Conservation (phyloP, 805 yeast species). For the Lachancea dasiensis region DNA sequence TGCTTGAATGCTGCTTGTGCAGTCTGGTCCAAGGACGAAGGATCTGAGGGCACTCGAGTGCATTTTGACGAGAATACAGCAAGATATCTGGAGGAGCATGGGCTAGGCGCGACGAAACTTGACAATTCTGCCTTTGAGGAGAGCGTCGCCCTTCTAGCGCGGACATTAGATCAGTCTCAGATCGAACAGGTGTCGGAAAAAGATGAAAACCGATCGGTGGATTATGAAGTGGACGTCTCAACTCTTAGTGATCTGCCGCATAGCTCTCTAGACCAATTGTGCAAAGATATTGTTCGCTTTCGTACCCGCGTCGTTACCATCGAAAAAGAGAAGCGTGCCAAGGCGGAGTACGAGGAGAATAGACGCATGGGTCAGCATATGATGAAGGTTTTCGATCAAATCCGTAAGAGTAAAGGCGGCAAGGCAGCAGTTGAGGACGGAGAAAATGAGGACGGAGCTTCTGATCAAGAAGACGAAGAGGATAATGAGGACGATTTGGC, state of each 20-base stretch:
- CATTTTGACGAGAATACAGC: conserved; percentile 20
- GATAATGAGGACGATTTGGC: conserved; percentile 13
- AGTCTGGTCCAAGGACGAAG: conserved; percentile 3
- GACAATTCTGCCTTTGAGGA: conserved; percentile 4
- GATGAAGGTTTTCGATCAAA: conserved; percentile 25
- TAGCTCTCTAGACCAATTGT: conserved; percentile 25
- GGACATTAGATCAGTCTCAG: conserved; percentile 3
- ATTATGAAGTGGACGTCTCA: conserved; percentile 25
- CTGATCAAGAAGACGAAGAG: conserved; percentile 15
- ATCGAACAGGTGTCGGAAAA: not conserved
- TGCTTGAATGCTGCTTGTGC: conserved; percentile 1
- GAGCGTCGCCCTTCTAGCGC: not conserved
- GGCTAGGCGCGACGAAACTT: not conserved
- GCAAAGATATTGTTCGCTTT: conserved; percentile 47
- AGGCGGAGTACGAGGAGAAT: conserved; percentile 33
- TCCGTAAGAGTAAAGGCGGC: conserved; percentile 17
- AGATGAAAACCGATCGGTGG: conserved; percentile 11
- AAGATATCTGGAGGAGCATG: conserved; percentile 14
- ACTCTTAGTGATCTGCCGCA: conserved; percentile 29
- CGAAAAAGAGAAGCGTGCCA: conserved; percentile 45
- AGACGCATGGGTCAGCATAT: conserved; percentile 23
- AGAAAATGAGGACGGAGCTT: conserved; percentile 10
- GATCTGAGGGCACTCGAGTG: conserved; percentile 3
- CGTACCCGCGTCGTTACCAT: conserved; percentile 48
- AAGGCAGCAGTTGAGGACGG: conserved; percentile 8